Percentiles rank a stretch among this genome's conserved stretches.
phyloP scores from a whole-genome alignment of 2,329 filamentous ascomycete genomes.

The Penicillium freii region DNA sequence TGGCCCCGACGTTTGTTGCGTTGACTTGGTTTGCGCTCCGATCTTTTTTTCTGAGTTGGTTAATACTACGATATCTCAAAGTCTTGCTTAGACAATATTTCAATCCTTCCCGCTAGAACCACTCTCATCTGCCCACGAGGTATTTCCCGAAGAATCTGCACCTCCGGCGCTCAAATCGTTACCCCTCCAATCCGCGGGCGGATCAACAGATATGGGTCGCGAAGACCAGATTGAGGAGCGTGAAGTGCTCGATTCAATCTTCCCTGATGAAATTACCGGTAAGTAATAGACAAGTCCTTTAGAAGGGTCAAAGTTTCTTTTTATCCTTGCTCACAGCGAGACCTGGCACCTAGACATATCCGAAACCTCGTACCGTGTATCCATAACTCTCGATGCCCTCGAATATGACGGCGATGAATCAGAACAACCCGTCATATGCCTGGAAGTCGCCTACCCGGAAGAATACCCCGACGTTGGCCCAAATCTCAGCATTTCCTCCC shows the following conservation, averaged over 20 bases:
- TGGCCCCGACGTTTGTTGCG: neutral
- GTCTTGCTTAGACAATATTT: neutral
- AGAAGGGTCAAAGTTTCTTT: neutral
- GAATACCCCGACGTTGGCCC: constrained; percentile 87
- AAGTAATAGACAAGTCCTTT: constrained; percentile 14
- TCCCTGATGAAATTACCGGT: constrained; percentile 96
- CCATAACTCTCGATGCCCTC: constrained; percentile 75
- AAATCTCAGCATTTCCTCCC: constrained; percentile 72
- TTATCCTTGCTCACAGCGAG: constrained; percentile 15
- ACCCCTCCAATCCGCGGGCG: constrained; percentile 34
- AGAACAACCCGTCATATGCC: constrained; percentile 67
- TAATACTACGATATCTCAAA: neutral
- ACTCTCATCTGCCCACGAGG: neutral
- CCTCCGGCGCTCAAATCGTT: constrained; percentile 8
- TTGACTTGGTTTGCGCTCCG: constrained; percentile 10
- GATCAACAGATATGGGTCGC: constrained; percentile 46
- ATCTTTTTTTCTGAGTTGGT: constrained; percentile 4
- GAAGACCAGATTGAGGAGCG: constrained; percentile 96
- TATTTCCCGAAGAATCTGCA: neutral
- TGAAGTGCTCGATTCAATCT: constrained; percentile 97
- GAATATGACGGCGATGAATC: constrained; percentile 61
- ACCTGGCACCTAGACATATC: constrained; percentile 67
- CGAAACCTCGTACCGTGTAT: constrained; percentile 83
- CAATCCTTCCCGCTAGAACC: neutral
- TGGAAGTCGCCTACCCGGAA: constrained; percentile 86